phyloP scores from a whole-genome alignment of 1,284 basidiomycete species.

The Cutaneotrichosporon mucoides region DNA sequence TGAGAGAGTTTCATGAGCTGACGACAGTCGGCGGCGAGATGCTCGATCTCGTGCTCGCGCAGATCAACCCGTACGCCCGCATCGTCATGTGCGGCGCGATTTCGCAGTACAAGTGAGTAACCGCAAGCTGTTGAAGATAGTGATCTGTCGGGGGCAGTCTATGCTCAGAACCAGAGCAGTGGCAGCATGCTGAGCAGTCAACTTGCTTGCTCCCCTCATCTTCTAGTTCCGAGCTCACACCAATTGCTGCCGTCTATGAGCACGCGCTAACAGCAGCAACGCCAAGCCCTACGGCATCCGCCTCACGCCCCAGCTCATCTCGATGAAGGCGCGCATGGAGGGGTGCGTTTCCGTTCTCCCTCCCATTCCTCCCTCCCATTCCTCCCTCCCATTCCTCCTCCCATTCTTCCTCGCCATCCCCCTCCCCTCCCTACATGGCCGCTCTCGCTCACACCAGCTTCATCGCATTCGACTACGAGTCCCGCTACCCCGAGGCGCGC shows the following conservation, averaged over 20 bases:
- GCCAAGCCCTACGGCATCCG: conserved; percentile 40
- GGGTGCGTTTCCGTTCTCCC: conserved; percentile 40
- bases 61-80: conserved; percentile 70
- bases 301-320: conserved; percentile 59
- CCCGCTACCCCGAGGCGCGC: conserved; percentile 45
- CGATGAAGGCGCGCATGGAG: conserved; percentile 55
- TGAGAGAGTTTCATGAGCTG: background rate
- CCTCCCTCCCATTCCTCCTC: no score
- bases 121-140: no score
- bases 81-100: conserved; percentile 77
- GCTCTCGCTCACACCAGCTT: conserved; percentile 56
- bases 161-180: background rate
- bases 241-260: no score
- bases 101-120: conserved; percentile 35
- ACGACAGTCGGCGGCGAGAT: conserved; percentile 63
- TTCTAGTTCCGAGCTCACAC: no score
- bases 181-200: no score
- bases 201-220: no score
- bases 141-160: no score
- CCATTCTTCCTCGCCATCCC: no score
- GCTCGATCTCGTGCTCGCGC: conserved; percentile 66
- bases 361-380: conserved; percentile 35
- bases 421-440: conserved; percentile 37
- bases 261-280: conserved; percentile 8
- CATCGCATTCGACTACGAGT: conserved; percentile 62